Conservation (phyloP, 805 yeast genomes). For the Barnettozyma siamensis region DNA sequence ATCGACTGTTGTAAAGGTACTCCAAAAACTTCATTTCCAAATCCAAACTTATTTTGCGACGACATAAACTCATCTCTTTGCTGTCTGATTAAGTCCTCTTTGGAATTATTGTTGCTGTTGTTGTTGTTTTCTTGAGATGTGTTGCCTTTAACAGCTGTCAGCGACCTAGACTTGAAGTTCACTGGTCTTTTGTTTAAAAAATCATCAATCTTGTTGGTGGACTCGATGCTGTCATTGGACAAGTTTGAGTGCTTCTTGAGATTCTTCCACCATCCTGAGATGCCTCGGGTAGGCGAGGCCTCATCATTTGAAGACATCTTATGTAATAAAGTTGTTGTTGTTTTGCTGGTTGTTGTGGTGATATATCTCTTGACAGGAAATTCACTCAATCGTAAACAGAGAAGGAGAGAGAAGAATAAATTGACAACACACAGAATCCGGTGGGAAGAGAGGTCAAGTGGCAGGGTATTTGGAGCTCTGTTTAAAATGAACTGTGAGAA, state of each 20-base stretch:
- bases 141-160: constrained; percentile 20
- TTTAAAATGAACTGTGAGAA: no score
- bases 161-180: constrained; percentile 33
- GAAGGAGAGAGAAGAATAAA: no score
- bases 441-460: no score
- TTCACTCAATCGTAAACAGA: neutral
- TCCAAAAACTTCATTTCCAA: constrained; percentile 61
- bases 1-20: constrained; percentile 69
- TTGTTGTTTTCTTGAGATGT: constrained; percentile 8
- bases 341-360: neutral
- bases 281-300: constrained; percentile 29
- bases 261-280: constrained; percentile 37
- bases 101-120: neutral
- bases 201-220: constrained; percentile 11
- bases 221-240: constrained; percentile 19
- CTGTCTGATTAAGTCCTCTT: constrained; percentile 24
- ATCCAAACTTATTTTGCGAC: constrained; percentile 29
- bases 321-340: neutral
- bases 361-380: neutral
- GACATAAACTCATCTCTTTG: constrained; percentile 35
- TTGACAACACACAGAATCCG: no score
- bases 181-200: constrained; percentile 24
- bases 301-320: constrained; percentile 23
- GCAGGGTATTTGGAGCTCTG: no score
- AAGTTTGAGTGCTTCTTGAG: constrained; percentile 26